Percentiles rank a stretch among this genome's conserved stretches.
These are phyloP conservation scores for Leishmania mexicana DNA, from an alignment of 208 protist species.

Conservation along the genomic window DNA sequence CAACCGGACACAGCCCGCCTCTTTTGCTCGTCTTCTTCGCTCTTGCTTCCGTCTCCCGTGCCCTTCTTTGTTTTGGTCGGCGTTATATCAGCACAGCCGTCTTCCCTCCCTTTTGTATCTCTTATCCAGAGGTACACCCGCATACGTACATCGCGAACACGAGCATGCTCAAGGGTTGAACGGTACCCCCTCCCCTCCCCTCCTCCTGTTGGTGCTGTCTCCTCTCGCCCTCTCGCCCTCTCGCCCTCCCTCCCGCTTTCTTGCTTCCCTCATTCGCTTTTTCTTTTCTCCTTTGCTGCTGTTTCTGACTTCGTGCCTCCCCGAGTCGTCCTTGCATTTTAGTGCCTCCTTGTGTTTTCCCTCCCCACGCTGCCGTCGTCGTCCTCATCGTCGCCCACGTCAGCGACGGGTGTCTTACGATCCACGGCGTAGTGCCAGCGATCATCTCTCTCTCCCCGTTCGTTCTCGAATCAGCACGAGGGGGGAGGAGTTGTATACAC, in stretches of 20 bases:
- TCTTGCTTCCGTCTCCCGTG: background rate
- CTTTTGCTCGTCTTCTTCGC: background rate
- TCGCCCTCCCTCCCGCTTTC: background rate
- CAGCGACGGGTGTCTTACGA: background rate
- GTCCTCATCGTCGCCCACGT: background rate
- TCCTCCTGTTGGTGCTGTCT: background rate
- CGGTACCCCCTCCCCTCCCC: background rate
- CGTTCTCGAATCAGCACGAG: background rate
- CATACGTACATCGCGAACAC: background rate
- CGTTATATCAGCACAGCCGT: background rate
- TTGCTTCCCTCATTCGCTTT: background rate
- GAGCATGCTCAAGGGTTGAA: background rate
- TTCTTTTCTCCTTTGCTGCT: background rate
- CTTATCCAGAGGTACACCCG: background rate
- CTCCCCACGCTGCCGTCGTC: background rate
- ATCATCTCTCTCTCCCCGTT: background rate
- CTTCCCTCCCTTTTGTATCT: background rate
- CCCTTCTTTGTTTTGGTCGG: background rate
- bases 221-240: background rate
- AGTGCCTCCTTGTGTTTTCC: background rate
- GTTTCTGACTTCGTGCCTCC: background rate
- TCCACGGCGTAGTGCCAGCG: background rate
- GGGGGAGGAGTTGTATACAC: background rate
- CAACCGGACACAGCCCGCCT: background rate
- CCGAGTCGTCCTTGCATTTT: background rate